Percentiles rank a stretch among this genome's conserved stretches.
Conservation (phyloP, 257 asterid species). For the Nemophila menziesii region DNA sequence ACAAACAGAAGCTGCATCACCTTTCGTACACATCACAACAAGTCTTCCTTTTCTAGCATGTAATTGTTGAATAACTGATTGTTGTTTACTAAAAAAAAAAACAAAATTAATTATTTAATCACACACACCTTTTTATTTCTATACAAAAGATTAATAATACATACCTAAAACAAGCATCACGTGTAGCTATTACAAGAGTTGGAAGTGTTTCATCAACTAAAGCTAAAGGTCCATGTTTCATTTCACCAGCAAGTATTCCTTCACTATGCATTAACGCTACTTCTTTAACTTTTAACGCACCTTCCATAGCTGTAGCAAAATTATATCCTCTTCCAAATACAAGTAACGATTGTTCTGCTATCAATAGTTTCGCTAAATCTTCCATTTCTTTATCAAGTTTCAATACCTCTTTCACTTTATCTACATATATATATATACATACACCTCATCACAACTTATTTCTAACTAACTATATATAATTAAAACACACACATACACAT, state of each 20-base stretch:
- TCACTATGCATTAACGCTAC: slow-evolving; percentile 98
- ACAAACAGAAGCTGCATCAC: slow-evolving; percentile 69
- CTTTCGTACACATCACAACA: slow-evolving; percentile 82
- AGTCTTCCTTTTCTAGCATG: slow-evolving; percentile 97
- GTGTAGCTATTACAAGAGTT: slow-evolving; percentile 85
- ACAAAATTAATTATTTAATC: background rate
- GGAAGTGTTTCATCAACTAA: slow-evolving; percentile 93
- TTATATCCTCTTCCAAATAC: slow-evolving; percentile 97
- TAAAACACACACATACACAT: background rate
- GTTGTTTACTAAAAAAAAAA: slow-evolving; percentile 56
- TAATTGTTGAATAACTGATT: slow-evolving; percentile 94
- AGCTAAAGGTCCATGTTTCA: slow-evolving; percentile 98
- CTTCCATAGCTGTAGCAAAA: slow-evolving; percentile 91
- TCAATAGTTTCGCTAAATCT: slow-evolving; percentile 66
- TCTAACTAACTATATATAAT: background rate
- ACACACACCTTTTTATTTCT: too few relatives aligned
- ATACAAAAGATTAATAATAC: slow-evolving; percentile 5
- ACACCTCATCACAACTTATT: too few relatives aligned
- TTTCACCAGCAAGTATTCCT: slow-evolving; percentile 98
- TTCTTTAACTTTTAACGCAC: slow-evolving; percentile 97
- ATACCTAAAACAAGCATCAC: slow-evolving; percentile 90
- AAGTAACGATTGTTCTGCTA: slow-evolving; percentile 87
- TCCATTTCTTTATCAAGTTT: slow-evolving; percentile 87
- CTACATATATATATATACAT: slow-evolving; percentile 33
- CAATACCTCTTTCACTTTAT: slow-evolving; percentile 78